Percentiles rank a stretch among this genome's conserved stretches.
Conservation (phyloP, 2,329 filamentous ascomycete species). For the Hymenoscyphus salicellus region DNA sequence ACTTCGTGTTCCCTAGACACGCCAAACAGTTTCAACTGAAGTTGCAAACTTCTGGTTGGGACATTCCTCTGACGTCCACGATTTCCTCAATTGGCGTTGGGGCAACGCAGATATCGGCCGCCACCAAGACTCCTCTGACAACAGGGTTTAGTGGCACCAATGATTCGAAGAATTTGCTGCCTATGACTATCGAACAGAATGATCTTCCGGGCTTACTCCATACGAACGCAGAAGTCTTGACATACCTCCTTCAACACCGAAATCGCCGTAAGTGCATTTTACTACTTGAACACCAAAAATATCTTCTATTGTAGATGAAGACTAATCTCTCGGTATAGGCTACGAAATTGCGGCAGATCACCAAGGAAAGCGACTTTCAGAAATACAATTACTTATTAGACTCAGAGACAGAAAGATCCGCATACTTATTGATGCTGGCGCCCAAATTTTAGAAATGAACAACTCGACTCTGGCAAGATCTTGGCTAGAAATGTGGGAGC, state of each 20-base stretch:
- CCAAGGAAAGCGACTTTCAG: slow-evolving; percentile 41
- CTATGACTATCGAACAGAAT: slow-evolving; percentile 58
- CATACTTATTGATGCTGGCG: slow-evolving; percentile 64
- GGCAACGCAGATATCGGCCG: slow-evolving; percentile 54
- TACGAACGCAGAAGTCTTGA: slow-evolving; percentile 63
- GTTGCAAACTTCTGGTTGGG: slow-evolving; percentile 65
- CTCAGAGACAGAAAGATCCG: slow-evolving; percentile 39
- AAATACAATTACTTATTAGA: slow-evolving; percentile 43
- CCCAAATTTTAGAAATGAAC: slow-evolving; percentile 60
- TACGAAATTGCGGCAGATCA: slow-evolving; percentile 48
- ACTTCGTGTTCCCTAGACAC: slow-evolving; percentile 62
- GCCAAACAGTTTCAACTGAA: slow-evolving; percentile 64
- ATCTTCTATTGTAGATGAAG: neutral
- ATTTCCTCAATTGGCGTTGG: neutral
- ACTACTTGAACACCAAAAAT: no score
- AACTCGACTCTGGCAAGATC: slow-evolving; percentile 35
- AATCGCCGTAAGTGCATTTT: slow-evolving; percentile 39
- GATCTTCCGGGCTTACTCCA: slow-evolving; percentile 56
- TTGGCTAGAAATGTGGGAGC: slow-evolving; percentile 24
- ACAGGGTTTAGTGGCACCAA: slow-evolving; percentile 74
- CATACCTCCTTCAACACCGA: slow-evolving; percentile 51
- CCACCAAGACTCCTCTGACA: slow-evolving; percentile 40
- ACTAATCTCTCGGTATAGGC: neutral
- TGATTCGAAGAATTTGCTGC: slow-evolving; percentile 58
- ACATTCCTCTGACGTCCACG: slow-evolving; percentile 51